Base-by-base conservation (phyloP, 1,284 basidiomycete genomes). In the Leccinum angustisporum region DNA sequence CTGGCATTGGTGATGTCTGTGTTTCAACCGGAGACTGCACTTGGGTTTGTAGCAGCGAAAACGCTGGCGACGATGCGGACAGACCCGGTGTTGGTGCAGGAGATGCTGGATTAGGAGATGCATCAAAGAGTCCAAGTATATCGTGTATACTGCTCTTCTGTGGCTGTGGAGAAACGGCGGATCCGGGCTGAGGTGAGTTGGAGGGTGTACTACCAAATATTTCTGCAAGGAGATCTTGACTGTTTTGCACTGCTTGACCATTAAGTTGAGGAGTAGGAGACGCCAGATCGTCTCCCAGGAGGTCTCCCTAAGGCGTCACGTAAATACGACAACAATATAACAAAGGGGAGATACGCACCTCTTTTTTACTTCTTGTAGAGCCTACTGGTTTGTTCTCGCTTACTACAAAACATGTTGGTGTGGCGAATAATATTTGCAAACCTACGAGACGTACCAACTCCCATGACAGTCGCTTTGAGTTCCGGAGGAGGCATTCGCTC, bases 401-500 rank as follows among this genome's bases (percentile, higher is more conserved):
- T 60, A 95, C 94, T 92, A 69, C 5, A 36, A 56, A 59, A 52
- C 18, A 16, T 9, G 54, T 59, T 18, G 67, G 54, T 31, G 31
- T 14, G 48, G 11, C 30, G 25, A 57, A 21, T 13, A 4, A 54
- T 5, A 11, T 51, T 31, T 25, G 40, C 3, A 36, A 55, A 30
- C 16, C 1, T 10, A 54, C 30, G 13, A 14, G 57, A 63, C 66
- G n/a, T 61, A 92, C 92, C 91, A 62, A 91, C 85, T 57, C 94
- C 95, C 83, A 96, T 91, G 4, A 98, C 92, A 4, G 95, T 97
- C 25, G 92, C 90, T 77, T 94, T 96, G 70, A 99, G 80, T 76
- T 99, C 97, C 2, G 97, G 97, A 5, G 95, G 92, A 7, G 97
- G 97, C 97, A 99, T 99, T 60, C 95, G 86, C 79, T 99, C 97